Evolutionary conservation across 768 basidiomycete species (phyloP), one percentile per base, ranked within the genome.

Genomic region (Termitomyces heimii): DNA sequence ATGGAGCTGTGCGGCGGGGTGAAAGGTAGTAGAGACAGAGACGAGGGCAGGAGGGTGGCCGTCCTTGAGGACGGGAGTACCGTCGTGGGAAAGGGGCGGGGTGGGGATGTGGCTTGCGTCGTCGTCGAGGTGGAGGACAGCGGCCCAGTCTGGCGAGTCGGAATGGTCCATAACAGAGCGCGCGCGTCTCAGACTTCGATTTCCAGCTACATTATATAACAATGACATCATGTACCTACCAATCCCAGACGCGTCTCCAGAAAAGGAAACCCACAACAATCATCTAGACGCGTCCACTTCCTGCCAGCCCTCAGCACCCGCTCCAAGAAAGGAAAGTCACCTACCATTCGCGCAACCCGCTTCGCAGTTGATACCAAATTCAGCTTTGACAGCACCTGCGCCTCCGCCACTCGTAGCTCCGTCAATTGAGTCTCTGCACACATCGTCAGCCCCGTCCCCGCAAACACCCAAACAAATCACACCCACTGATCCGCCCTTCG

Each of bases 361-460:
- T 97, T 94, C 2, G 95, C 96, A 0, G 89, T 91, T 9, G 90
- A 91, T n/a, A 99, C 94, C 5, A 75, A 72, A 70, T 96, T 97
- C 55, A 99, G 73, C 59, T 86, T 82, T 61, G 92, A 89, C 55
- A 98, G 73, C 4, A 98, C 94, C 59, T 81, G 81, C 10, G 76
- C 82, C 69, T 99, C 97, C 0, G 88, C 83, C 44, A 98, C 68
- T 4, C 69, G 74, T 78, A 96, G 81, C 66, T 90, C 90, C 39
- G 77, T 75, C n/a, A n/a, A n/a, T n/a, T n/a, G n/a, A n/a, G n/a
- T n/a, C n/a, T n/a, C n/a, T n/a, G n/a, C n/a, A n/a, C n/a, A n/a
- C n/a, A n/a, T n/a, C n/a, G n/a, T n/a, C n/a, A n/a, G n/a, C n/a
- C n/a, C n/a, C n/a, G n/a, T n/a, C n/a, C n/a, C n/a, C n/a, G n/a